Base-by-base conservation (phyloP, 2,329 filamentous ascomycete species). In the Fusarium domesticum region DNA sequence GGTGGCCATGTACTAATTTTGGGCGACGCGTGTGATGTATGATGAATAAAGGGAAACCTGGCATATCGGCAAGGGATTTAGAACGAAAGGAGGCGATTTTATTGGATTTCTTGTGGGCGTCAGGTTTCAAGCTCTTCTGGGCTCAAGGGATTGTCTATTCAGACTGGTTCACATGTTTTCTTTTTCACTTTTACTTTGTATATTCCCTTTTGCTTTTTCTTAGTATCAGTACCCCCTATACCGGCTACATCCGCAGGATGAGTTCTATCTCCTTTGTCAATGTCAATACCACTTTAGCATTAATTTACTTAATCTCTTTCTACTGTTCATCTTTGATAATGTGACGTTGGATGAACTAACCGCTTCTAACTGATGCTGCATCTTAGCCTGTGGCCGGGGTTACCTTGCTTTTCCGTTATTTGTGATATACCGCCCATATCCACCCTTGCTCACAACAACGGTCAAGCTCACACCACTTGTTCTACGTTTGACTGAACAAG, bases 121-220 rank as follows among this genome's bases (percentile, higher is more conserved):
- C 23, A 28, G 23, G 23, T 28, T 28, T 28, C 23, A 28, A 28
- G 23, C n/a, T 12, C 23, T 5, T 3, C 23, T 28, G 23, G 51
- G 39, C 31, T 46, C 39, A 41, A 35, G 30, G 41, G 45, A 25
- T 39, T 33, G 28, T 33, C 37, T 39, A 48, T 40, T 37, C 43
- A 48, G 37, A 52, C 48, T n/a, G n/a, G n/a, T n/a, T n/a, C n/a
- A n/a, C n/a, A 47, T 51, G 45, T 43, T 58, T 44, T 56, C 51
- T 44, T 41, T 43, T 31, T 43, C 37, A 43, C 19, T 37, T 46
- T 43, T 38, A 39, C 23, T 43, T 53, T 47, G 41, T 48, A 59
- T 38, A 54, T 47, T 38, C 48, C 43, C 37, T 33, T 44, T 37
- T 38, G 42, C 32, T 48, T 35, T 19, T 23, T 32, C 38, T n/a